Conservation (phyloP, 176 grass and related monocot genomes). For the Musa itinerans region DNA sequence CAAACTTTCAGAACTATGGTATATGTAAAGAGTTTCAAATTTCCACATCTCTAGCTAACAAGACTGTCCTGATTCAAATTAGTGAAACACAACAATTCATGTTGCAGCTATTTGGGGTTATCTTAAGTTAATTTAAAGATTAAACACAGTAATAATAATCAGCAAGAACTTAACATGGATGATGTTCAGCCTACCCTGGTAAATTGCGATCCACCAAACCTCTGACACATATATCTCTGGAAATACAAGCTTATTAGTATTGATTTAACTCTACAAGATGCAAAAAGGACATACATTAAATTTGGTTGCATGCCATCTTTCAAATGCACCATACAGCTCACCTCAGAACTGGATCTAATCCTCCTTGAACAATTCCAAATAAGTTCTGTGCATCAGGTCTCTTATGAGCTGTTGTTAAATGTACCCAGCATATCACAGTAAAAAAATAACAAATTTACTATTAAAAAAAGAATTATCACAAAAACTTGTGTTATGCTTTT, state of each 20-base stretch:
- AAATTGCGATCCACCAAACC: slow-evolving; percentile 87
- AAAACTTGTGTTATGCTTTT: neutral
- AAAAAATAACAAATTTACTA: slow-evolving; percentile 1
- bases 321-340: slow-evolving; percentile 13
- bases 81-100: neutral
- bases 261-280: neutral
- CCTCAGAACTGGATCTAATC: slow-evolving; percentile 90
- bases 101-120: neutral
- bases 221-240: slow-evolving; percentile 81
- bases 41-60: too few relatives aligned
- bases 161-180: neutral
- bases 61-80: too few relatives aligned
- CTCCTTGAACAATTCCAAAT: slow-evolving; percentile 99
- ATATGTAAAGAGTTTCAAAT: neutral
- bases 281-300: neutral
- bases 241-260: slow-evolving; percentile 20
- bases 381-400: slow-evolving; percentile 82
- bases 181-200: slow-evolving; percentile 51
- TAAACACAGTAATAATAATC: neutral
- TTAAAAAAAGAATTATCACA: neutral
- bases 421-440: slow-evolving; percentile 12
- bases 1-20: too few relatives aligned
- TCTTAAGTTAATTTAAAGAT: neutral
- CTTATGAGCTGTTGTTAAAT: slow-evolving; percentile 78
- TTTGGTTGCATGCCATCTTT: neutral